Percentiles rank a stretch among this genome's conserved stretches.
phyloP scores from a whole-genome alignment of 495 filamentous ascomycete genomes.

The Penicillium canescens region DNA sequence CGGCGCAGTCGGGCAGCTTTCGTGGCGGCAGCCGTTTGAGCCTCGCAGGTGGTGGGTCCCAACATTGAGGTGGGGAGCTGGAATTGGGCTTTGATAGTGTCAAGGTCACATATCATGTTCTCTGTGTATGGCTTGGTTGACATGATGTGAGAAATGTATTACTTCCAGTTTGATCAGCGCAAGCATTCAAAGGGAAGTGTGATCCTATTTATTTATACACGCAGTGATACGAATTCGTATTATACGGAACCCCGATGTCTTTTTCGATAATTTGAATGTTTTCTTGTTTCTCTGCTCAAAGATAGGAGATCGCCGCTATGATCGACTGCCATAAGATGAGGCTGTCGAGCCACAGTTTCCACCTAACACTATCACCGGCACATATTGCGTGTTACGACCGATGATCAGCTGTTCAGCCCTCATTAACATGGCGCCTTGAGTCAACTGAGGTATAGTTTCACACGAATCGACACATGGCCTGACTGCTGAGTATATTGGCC shows the following conservation, averaged over 20 bases:
- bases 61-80: not conserved
- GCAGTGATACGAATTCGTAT: not conserved
- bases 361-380: not conserved
- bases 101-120: conserved; percentile 4
- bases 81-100: conserved; percentile 10
- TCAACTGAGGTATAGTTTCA: not conserved
- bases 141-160: not conserved
- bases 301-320: not conserved
- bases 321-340: not conserved
- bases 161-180: not conserved
- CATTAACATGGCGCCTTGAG: not conserved
- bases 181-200: not conserved
- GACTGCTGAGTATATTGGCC: not conserved
- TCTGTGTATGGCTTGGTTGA: conserved; percentile 1
- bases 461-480: not conserved
- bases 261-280: too few relatives aligned
- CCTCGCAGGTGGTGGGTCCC: not conserved
- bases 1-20: not conserved
- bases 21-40: not conserved
- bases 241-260: too few relatives aligned
- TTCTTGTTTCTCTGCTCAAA: not conserved
- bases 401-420: not conserved
- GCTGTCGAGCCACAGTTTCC: not conserved
- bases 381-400: not conserved
- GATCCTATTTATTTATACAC: not conserved